Evolutionary conservation across 495 filamentous ascomycete genomes (phyloP), one percentile per base, ranked within the genome.

Genomic region (Cryomyces minteri): DNA sequence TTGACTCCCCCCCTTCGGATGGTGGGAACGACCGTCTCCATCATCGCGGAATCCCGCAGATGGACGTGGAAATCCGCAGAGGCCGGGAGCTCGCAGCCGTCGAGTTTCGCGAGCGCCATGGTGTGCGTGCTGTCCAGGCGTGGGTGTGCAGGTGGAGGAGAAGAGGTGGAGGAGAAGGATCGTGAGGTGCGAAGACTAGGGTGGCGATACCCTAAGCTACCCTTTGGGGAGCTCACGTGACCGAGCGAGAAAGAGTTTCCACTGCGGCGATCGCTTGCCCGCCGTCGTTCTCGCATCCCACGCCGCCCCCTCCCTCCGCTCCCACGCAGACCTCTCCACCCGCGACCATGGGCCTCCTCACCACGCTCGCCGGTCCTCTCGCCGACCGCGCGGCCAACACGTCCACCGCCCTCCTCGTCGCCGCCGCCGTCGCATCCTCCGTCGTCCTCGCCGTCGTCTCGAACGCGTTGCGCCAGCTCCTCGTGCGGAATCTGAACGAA

Each of bases 11-110:
- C 87, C 47, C 71, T 60, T 41, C 73, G 67, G 51, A 92, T 81
- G 25, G 71, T 79, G 18, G 81, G 82, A 7, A 78, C 79, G 30
- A 93, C 84, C n/a, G 82, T 63, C 47, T 86, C 69, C 73, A 85
- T 82, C 71, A 94, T 83, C 39, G 71, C 65, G 1, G 79, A 83
- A 63, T 90, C 79, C 37, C 87, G 73, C 45, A 94, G 69, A 50
- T 67, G 65, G 2, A 74, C 70, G 50, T 82, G 76, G 40, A 79
- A 70, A 32, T 57, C 54, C 29, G 54, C 54, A 11, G 52, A 47
- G 7, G 52, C 54, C 9, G 52, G 52, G 31, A 57, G 49, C 37
- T 50, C 47, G 11, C 48, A 25, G 32, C 54, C 54, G 31, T 57
- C 34, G 5, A 57, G 37, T 44, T 49, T 50, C 37, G 52, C 49